Evolutionary conservation across 805 yeast species (phyloP), one percentile per base, ranked within the genome.

Genomic region (Saccharomycopsis guyanensis): DNA sequence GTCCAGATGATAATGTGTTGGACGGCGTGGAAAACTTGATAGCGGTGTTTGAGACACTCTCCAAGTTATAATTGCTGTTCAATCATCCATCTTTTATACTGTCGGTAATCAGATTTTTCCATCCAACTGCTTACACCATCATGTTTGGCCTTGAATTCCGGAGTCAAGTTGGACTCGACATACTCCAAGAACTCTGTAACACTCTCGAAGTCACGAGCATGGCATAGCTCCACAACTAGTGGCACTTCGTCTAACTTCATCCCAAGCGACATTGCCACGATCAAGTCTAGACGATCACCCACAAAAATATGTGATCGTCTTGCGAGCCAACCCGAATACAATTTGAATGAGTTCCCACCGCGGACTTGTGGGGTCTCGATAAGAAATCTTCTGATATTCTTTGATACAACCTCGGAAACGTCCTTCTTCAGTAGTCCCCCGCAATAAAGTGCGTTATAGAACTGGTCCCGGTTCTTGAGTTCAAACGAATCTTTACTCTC

Each of bases 1-100:
- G 88, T 0, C 74, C 74, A 16, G 97, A 88, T 61, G 84, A 76
- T 39, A 83, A 85, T 57, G 65, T 81, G 2, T 59, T 87, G 2
- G 65, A 63, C 12, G 97, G 97, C 0, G 66, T 89, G 1, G 82
- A 80, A 54, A 80, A 74, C 52, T 60, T 88, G 42, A 64, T 83
- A 4, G 53, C 49, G 0, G 57, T 71, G 1, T 63, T 82, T 37
- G 70, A 71, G 22, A 25, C 40, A 35, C 39, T 33, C 29, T 31
- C 33, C 18, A 24, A 13, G 7, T 15, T 25, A 23, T 10, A 7
- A 16, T 38, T 20, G 18, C 25, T 12, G 10, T 15, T 29, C 32
- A 15, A 16, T n/a, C 40, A 18, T 22, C 29, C 29, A 25, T 10
- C 29, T 6, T 6, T 25, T 6, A 10, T 25, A 25, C 6, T 10